Evolutionary conservation across 169 alveolate species (phyloP).

Genomic region (Ichthyophthirius multifiliis): DNA sequence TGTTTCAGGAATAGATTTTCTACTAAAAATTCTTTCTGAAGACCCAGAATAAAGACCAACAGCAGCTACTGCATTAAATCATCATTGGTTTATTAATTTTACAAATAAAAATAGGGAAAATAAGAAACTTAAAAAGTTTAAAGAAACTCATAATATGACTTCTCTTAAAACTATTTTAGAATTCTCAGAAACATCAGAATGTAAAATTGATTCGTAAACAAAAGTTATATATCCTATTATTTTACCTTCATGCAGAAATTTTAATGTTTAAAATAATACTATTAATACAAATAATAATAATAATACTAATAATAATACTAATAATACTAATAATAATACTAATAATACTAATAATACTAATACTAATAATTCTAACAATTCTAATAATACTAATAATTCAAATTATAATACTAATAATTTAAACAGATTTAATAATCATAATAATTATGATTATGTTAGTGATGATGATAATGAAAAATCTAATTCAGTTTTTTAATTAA

Average conservation of each 20-base stretch:
- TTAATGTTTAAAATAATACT: not conserved
- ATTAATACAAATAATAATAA: not conserved
- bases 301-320: not conserved
- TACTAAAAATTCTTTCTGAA: not conserved
- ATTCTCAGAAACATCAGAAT: conserved; percentile 6
- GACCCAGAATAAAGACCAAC: not conserved
- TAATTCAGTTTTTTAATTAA: too few species aligned
- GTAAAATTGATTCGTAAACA: conserved; percentile 3
- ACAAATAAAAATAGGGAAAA: not conserved
- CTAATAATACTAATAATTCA: not conserved
- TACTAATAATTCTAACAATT: not conserved
- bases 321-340: not conserved
- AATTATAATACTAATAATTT: too few species aligned
- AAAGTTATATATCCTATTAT: not conserved
- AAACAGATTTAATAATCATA: too few species aligned
- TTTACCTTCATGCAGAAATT: not conserved
- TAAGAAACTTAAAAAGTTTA: not conserved
- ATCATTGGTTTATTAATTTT: conserved; percentile 22
- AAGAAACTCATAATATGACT: not conserved
- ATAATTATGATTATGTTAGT: too few species aligned
- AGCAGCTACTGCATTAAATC: not conserved
- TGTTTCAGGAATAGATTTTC: conserved; percentile 7
- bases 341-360: not conserved
- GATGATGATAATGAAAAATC: too few species aligned
- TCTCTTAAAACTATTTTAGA: conserved; percentile 3